phyloP scores from a whole-genome alignment of 1,139 yeast genomes.

The Citeromyces hawaiiensis region DNA sequence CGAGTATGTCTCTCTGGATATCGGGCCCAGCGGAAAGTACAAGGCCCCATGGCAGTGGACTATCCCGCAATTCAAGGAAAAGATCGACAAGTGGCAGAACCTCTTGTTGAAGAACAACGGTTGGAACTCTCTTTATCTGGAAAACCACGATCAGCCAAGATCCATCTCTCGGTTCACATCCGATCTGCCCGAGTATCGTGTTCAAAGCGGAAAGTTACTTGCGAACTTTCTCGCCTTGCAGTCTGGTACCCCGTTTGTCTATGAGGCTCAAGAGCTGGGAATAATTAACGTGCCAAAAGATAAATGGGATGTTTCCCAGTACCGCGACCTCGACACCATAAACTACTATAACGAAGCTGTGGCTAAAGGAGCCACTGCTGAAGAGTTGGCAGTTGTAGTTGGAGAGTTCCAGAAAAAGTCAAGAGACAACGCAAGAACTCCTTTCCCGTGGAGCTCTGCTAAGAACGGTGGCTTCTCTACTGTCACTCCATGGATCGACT shows the following conservation, averaged over 20 bases:
- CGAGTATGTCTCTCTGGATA: conserved; percentile 31
- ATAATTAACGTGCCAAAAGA: conserved; percentile 27
- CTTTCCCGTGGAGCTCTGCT: conserved; percentile 39
- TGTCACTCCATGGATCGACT: conserved; percentile 36
- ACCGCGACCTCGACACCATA: conserved; percentile 34
- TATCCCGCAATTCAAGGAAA: conserved; percentile 28
- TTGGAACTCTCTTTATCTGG: conserved; percentile 46
- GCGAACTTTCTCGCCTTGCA: conserved; percentile 30
- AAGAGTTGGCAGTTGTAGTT: conserved; percentile 16
- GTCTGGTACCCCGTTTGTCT: conserved; percentile 42
- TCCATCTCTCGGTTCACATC: conserved; percentile 37
- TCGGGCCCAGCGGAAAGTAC: conserved; percentile 13
- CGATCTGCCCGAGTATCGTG: conserved; percentile 21
- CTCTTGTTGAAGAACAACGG: conserved; percentile 29
- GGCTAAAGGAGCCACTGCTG: conserved; percentile 18
- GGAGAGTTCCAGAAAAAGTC: conserved; percentile 22
- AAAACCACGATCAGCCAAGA: conserved; percentile 50
- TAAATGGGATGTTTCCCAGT: conserved; percentile 34
- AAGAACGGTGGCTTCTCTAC: conserved; percentile 33
- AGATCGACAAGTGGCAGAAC: conserved; percentile 21
- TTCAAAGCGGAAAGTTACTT: conserved; percentile 31
- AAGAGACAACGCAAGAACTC: conserved; percentile 45
- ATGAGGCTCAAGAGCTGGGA: conserved; percentile 52
- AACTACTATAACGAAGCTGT: conserved; percentile 26
- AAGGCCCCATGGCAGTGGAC: conserved; percentile 21